Conservation (phyloP, 2,329 filamentous ascomycete species). For the Cladosporium sp. region DNA sequence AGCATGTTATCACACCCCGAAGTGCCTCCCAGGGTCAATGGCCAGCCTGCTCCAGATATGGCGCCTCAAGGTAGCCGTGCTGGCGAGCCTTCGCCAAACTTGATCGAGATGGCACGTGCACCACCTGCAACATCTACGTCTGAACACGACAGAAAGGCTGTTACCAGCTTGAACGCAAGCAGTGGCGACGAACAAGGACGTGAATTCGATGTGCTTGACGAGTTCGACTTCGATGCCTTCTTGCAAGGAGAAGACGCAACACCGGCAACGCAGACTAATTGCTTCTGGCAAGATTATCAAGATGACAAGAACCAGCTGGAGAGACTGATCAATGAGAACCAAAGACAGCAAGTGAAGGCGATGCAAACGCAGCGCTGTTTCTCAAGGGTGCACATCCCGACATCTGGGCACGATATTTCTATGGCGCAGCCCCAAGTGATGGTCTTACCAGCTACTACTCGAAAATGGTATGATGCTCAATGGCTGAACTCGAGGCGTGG, state of each 20-base stretch:
- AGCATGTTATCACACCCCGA: constrained; percentile 56
- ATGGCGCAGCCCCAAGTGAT: not conserved
- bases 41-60: constrained; percentile 57
- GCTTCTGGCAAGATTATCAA: not conserved
- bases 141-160: not conserved
- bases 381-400: not conserved
- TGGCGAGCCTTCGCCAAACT: constrained; percentile 70
- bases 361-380: not conserved
- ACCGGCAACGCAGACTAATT: not conserved
- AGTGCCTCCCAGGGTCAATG: constrained; percentile 42
- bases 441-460: not conserved
- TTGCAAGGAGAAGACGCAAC: constrained; percentile 44
- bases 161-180: not conserved
- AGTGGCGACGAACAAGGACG: constrained; percentile 32
- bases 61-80: constrained; percentile 68
- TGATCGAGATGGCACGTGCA: constrained; percentile 73
- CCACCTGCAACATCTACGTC: not conserved
- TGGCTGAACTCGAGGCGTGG: not conserved
- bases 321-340: not conserved
- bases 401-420: not conserved
- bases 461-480: not conserved
- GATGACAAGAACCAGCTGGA: not conserved
- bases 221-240: constrained; percentile 70
- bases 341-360: not conserved
- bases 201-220: constrained; percentile 64